A percentile compares a stretch with the other conserved stretches of the same genome.
Evolutionary conservation across 495 filamentous ascomycete genomes (phyloP).

Genomic region (Sporormia fimetaria): DNA sequence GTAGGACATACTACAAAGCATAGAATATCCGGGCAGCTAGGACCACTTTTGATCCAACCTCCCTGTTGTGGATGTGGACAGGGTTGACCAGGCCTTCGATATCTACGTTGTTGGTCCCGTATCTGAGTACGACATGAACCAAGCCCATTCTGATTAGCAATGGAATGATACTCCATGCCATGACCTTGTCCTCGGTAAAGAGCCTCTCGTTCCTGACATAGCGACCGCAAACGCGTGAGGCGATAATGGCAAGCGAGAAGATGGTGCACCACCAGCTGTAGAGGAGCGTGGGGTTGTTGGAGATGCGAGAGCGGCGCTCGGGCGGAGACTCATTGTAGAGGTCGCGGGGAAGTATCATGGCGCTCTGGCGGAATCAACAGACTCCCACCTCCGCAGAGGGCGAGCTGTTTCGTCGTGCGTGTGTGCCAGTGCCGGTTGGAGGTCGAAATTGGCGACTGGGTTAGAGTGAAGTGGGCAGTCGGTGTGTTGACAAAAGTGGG

Average conservation of each 20-base stretch:
- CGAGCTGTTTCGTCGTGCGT: conserved; percentile 20
- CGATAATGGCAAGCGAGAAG: conserved; percentile 71
- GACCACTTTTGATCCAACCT: conserved; percentile 53
- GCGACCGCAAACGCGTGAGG: conserved; percentile 63
- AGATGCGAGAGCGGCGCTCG: conserved; percentile 14
- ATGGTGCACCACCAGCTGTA: conserved; percentile 91
- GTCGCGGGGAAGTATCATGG: conserved; percentile 18
- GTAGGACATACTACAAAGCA: conserved; percentile 47
- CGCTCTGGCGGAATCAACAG: conserved; percentile 2
- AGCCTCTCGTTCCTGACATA: conserved; percentile 70
- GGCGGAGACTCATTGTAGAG: conserved; percentile 19
- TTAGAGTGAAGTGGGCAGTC: too few species aligned
- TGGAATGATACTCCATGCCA: conserved; percentile 68
- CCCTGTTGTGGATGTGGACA: conserved; percentile 36
- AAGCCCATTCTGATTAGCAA: conserved; percentile 71
- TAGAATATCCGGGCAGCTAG: conserved; percentile 56
- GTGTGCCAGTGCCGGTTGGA: conserved; percentile 10
- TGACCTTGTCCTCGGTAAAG: conserved; percentile 79
- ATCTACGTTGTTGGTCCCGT: conserved; percentile 76
- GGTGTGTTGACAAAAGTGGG: conserved; percentile 2
- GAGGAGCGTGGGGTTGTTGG: conserved; percentile 41
- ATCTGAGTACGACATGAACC: conserved; percentile 71
- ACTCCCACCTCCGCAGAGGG: conserved; percentile 27
- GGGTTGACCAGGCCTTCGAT: conserved; percentile 37
- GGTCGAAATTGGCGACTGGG: too few species aligned